A percentile compares a stretch with the other conserved stretches of the same genome.
Conservation (phyloP, 2,329 filamentous ascomycete species). For the Sporothrix pseudoabietina region DNA sequence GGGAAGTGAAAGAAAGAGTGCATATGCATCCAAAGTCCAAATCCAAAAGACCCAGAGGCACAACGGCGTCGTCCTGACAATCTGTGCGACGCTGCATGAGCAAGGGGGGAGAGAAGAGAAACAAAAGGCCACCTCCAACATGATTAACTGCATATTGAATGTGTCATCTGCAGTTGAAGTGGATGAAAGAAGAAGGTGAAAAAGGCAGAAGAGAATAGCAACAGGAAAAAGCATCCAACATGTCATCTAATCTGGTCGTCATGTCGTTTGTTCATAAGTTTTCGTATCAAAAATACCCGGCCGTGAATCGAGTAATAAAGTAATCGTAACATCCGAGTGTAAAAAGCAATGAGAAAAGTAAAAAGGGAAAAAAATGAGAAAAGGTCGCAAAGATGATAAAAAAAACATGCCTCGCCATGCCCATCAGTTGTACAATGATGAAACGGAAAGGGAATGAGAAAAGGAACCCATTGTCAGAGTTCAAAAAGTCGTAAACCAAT, state of each 20-base stretch:
- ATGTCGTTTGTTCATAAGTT: conserved; percentile 34
- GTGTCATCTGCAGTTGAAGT: neutral
- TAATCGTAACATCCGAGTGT: conserved; percentile 21
- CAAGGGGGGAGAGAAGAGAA: conserved; percentile 12
- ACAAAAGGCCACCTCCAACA: neutral
- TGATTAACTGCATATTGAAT: neutral
- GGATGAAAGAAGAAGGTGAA: conserved; percentile 22
- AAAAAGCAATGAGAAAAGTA: conserved; percentile 12
- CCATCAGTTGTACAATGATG: conserved; percentile 16
- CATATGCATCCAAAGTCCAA: neutral
- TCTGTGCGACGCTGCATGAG: conserved; percentile 15
- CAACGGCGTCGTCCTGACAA: neutral
- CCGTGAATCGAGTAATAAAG: conserved; percentile 23
- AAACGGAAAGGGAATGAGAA: conserved; percentile 12
- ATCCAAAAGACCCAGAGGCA: neutral
- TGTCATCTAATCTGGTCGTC: conserved; percentile 32
- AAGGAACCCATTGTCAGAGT: neutral
- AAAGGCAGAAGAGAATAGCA: conserved; percentile 23
- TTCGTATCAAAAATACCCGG: conserved; percentile 31
- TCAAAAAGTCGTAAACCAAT: conserved; percentile 8
- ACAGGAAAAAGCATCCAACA: conserved; percentile 29
- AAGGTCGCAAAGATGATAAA: conserved; percentile 13
- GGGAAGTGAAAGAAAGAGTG: neutral
- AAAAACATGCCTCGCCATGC: conserved; percentile 17
- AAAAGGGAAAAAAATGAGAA: neutral